Evolutionary conservation across 371 early-diverging fungal genomes (phyloP), one percentile per base, ranked within the genome.

Genomic region (Chytridium lagenaria): DNA sequence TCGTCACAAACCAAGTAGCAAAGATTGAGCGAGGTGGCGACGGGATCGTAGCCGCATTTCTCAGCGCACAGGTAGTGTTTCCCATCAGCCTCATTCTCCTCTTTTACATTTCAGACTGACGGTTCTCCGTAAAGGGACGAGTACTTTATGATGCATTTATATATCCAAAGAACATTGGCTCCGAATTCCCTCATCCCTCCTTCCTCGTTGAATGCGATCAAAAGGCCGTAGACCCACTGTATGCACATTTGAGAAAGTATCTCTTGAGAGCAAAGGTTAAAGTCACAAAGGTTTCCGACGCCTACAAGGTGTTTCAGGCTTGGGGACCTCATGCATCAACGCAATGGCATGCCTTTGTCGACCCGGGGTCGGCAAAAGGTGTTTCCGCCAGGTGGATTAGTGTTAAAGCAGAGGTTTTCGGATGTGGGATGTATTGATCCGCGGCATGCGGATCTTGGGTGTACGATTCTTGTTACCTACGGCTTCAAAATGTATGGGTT

Each of bases 61-160:
- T 95, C 68, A 87, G 88, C 26, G 91, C 95, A 39, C 91, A 94
- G 81, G 93, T 92, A 83, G 71, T 16, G 5, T n/a, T n/a, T n/a
- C n/a, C n/a, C n/a, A n/a, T n/a, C n/a, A n/a, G n/a, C n/a, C n/a
- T n/a, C n/a, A n/a, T n/a, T n/a, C n/a, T n/a, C n/a, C n/a, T n/a
- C n/a, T n/a, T n/a, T n/a, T n/a, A n/a, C n/a, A n/a, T n/a, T n/a
- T n/a, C n/a, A n/a, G n/a, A n/a, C n/a, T n/a, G n/a, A n/a, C n/a
- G n/a, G n/a, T n/a, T n/a, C n/a, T n/a, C n/a, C 2, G 19, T 28
- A 40, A 65, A 86, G 84, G 87, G 98, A 1, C 88, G 98, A 50
- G 87, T 97, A 70, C 80, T 98, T 16, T 92, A 86, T 70, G 98
- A 98, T 77, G 91, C 91, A 3, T 95, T 98, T 74, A 88, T 98